These are phyloP conservation scores for Saccharomycopsis vini DNA, from an alignment of 805 yeast genomes.

Conservation along the genomic window DNA sequence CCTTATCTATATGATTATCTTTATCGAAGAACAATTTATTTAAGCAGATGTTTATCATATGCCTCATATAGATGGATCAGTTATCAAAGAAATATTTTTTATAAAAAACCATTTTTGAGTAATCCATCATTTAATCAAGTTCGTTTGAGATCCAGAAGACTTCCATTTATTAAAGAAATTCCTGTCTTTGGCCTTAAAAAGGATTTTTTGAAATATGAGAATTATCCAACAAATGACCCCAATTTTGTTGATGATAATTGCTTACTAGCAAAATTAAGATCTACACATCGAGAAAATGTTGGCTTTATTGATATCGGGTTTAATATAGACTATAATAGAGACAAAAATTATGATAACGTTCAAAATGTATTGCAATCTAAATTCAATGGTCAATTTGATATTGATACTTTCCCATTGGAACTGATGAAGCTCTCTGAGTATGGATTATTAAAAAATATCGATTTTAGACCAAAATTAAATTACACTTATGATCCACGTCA, in stretches of 20 bases:
- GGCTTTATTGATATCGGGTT: conserved; percentile 4
- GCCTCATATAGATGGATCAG: conserved; percentile 5
- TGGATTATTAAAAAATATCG: conserved; percentile 12
- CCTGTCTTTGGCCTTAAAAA: background rate
- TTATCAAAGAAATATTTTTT: background rate
- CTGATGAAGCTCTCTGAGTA: conserved; percentile 5
- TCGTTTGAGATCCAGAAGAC: conserved; percentile 4
- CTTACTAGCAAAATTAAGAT: background rate
- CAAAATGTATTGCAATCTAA: background rate
- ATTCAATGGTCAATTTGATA: conserved; percentile 1
- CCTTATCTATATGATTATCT: conserved; percentile 5
- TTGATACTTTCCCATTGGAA: conserved; percentile 9
- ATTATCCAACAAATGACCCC: conserved; percentile 8
- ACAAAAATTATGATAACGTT: conserved; percentile 6
- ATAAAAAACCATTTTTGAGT: conserved; percentile 5
- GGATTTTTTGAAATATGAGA: conserved; percentile 2
- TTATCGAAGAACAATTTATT: conserved; percentile 1
- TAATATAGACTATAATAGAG: conserved; percentile 2
- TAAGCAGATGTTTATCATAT: conserved; percentile 6
- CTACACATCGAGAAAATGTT: conserved; percentile 7
- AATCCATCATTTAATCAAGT: conserved; percentile 4
- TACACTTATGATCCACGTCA: no score
- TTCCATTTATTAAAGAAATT: conserved; percentile 9
- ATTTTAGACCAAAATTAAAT: conserved; percentile 13
- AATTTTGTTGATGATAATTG: background rate